Base-by-base conservation (phyloP, 805 yeast species). In the Jamesozyma piceae region DNA sequence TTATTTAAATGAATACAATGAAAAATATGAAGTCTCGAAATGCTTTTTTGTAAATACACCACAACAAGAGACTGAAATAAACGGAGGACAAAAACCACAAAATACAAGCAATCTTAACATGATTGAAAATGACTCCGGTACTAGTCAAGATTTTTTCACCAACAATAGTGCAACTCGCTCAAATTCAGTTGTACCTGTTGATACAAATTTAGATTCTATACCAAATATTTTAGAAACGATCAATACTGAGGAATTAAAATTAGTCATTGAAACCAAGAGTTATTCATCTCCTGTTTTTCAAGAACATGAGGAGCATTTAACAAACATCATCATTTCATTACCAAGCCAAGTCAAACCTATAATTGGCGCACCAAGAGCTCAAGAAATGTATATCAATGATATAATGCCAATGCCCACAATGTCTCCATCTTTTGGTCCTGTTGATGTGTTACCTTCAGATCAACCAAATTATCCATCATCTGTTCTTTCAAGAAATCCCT, bases 371-470 rank as follows among this genome's bases (percentile, higher is more conserved):
- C 57, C 57, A 34, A 47, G 48, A 22, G 48, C 56, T 5, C 57
- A 53, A 35, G 60, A 55, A 35, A 45, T 55, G 39, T 47, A 44
- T 19, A 40, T 50, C 5, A 47, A 52, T 33, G 55, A 52, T 26
- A 29, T 35, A 4, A 21, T 28, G n/a, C 20, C 37, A 32, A n/a
- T 18, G 5, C 24, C 39, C 5, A 20, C 34, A n/a, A 32, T 36
- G 38, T 37, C 40, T 8, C 34, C 42, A 24, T 35, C 42, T 3
- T 37, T 38, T 35, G 47, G 40, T 8, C 21, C 24, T 13, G 10
- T 41, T 3, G 36, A 31, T 8, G 26, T 37, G 30, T 18, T 37
- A 14, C 15, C 21, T 31, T 5, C 20, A 10, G 40, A 32, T 19
- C 37, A 35, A 28, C 34, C 34, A 9, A 18, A 14, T 2, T 39